Percentiles rank a stretch among this genome's conserved stretches.
These are phyloP conservation scores for Blastobotrys arbuscula DNA, from an alignment of 1,139 yeast species.

Conservation along the genomic window DNA sequence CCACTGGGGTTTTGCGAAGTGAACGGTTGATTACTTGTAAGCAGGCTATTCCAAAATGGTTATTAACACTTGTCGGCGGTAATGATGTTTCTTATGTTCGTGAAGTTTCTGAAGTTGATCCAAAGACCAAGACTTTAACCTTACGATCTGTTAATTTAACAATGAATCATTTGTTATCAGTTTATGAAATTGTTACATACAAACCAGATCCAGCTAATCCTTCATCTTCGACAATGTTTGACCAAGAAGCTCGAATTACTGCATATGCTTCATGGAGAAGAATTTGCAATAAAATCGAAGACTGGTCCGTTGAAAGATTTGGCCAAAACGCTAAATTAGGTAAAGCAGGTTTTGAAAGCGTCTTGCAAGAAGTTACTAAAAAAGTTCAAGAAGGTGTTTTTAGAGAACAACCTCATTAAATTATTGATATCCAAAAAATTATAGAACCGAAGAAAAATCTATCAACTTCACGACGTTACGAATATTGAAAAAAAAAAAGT, in stretches of 20 bases:
- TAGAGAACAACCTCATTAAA: constrained; percentile 19
- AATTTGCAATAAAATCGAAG: constrained; percentile 79
- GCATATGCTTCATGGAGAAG: constrained; percentile 70
- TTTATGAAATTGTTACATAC: constrained; percentile 79
- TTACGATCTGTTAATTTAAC: constrained; percentile 87
- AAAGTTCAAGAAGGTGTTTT: constrained; percentile 35
- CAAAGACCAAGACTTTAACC: constrained; percentile 55
- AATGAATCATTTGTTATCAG: constrained; percentile 68
- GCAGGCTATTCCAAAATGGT: constrained; percentile 84
- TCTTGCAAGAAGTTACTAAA: constrained; percentile 50
- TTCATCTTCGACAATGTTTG: constrained; percentile 50
- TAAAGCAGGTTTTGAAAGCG: constrained; percentile 76
- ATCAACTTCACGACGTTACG: too few species aligned
- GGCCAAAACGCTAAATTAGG: constrained; percentile 83
- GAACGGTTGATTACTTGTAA: constrained; percentile 87
- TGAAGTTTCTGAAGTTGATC: constrained; percentile 83
- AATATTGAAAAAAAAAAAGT: too few species aligned
- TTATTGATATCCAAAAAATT: too few species aligned
- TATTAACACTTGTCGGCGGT: constrained; percentile 68
- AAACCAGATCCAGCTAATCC: constrained; percentile 58
- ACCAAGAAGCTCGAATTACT: constrained; percentile 81
- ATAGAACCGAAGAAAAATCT: too few species aligned
- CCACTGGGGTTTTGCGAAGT: constrained; percentile 56
- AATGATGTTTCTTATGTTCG: constrained; percentile 73
- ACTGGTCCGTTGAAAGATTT: constrained; percentile 86